phyloP scores from a whole-genome alignment of 768 basidiomycete genomes.

The Neoboletus subvelutipes region DNA sequence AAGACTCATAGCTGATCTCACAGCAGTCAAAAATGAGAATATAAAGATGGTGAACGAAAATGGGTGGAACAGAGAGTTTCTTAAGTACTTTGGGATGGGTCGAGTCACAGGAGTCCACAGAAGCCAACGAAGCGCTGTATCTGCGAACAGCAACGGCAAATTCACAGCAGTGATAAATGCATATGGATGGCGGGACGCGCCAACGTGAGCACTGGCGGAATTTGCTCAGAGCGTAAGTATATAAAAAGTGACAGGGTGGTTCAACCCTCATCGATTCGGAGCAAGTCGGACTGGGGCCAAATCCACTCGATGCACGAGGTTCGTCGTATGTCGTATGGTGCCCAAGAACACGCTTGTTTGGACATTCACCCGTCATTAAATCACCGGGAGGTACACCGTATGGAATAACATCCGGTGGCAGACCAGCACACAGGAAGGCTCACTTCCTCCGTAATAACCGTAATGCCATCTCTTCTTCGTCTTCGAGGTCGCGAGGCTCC shows the following conservation, averaged over 20 bases:
- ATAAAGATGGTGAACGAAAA: background rate
- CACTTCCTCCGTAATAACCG: constrained; percentile 45
- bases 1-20: constrained; percentile 18
- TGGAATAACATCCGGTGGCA: constrained; percentile 2
- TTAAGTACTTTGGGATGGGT: background rate
- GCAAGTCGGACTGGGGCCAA: background rate
- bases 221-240: constrained; percentile 12
- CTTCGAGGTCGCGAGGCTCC: constrained; percentile 39
- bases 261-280: too few species aligned
- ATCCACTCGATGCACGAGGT: constrained; percentile 2
- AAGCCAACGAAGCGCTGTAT: constrained; percentile 1
- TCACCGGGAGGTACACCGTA: background rate
- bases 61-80: background rate
- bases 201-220: constrained; percentile 7
- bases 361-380: background rate
- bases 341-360: background rate
- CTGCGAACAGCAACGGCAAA: constrained; percentile 10
- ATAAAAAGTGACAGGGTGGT: background rate
- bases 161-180: constrained; percentile 12
- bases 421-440: constrained; percentile 8
- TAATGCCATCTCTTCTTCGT: constrained; percentile 67
- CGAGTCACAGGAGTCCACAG: constrained; percentile 13
- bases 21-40: background rate
- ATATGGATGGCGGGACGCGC: background rate
- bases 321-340: background rate